Conservation (phyloP, 2,329 filamentous ascomycete genomes). For the Ceratocystis smalleyi region DNA sequence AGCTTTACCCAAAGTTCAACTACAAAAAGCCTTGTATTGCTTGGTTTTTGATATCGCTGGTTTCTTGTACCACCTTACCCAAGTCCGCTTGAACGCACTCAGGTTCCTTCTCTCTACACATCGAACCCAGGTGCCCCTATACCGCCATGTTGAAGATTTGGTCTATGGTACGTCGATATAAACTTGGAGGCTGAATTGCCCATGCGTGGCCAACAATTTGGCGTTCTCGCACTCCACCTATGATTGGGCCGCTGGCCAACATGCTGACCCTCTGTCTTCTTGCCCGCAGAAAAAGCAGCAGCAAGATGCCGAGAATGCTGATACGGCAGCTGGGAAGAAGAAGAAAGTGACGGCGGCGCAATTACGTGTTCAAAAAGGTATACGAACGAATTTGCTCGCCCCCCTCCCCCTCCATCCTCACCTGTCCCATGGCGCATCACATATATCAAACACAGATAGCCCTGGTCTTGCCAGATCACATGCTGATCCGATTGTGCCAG, state of each 20-base stretch:
- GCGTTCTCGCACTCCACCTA: conserved; percentile 17
- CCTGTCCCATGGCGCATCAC: neutral
- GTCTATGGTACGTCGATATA: conserved; percentile 62
- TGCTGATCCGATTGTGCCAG: conserved; percentile 28
- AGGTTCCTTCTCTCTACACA: neutral
- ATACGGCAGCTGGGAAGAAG: conserved; percentile 64
- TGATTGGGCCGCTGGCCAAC: neutral
- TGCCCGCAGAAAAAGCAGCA: conserved; percentile 74
- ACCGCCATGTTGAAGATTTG: conserved; percentile 86
- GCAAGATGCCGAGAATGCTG: conserved; percentile 79
- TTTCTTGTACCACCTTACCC: neutral
- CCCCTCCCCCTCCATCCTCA: neutral
- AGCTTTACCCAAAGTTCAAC: neutral
- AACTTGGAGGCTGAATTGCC: neutral
- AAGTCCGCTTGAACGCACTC: neutral
- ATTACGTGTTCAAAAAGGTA: conserved; percentile 90
- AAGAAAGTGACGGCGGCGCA: conserved; percentile 98
- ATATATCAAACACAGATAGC: too few species aligned
- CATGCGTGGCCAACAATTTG: too few species aligned
- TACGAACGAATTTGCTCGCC: conserved; percentile 14
- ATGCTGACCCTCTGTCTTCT: neutral
- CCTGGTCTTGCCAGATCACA: neutral
- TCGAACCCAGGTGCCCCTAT: neutral
- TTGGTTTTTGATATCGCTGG: neutral
- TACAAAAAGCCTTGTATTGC: neutral